Evolutionary conservation across 2,329 filamentous ascomycete species (phyloP).

Genomic region (Aspergillus uvarum): DNA sequence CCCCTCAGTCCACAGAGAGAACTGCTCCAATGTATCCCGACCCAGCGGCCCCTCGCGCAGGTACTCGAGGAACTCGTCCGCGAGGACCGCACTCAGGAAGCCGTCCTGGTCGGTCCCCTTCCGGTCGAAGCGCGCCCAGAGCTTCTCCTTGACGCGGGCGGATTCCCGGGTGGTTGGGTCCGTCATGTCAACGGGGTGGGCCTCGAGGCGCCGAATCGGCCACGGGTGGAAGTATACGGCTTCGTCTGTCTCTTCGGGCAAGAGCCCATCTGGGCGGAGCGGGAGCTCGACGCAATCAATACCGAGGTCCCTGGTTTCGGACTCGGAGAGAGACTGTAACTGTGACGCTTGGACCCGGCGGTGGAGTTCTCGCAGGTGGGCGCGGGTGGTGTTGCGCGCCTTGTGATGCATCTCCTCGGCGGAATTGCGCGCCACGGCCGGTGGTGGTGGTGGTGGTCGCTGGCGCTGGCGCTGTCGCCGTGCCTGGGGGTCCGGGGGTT

Average conservation of each 20-base stretch:
- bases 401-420: background rate
- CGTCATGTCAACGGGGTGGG: background rate
- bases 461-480: too few species aligned
- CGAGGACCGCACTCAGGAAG: background rate
- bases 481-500: background rate
- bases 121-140: background rate
- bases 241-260: background rate
- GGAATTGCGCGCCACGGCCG: background rate
- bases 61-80: background rate
- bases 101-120: background rate
- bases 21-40: background rate
- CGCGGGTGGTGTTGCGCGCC: background rate
- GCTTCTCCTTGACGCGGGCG: background rate
- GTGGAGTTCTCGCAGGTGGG: background rate
- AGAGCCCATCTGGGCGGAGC: background rate
- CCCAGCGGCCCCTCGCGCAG: background rate
- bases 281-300: background rate
- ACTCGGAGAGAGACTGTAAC: background rate
- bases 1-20: background rate
- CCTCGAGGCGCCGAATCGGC: background rate
- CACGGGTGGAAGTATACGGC: background rate
- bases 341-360: background rate
- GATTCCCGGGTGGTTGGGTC: background rate
- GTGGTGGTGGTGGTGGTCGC: background rate
- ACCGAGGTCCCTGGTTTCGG: background rate